These are phyloP conservation scores for Podospora comata DNA, from an alignment of 495 filamentous ascomycete genomes.

Conservation along the genomic window DNA sequence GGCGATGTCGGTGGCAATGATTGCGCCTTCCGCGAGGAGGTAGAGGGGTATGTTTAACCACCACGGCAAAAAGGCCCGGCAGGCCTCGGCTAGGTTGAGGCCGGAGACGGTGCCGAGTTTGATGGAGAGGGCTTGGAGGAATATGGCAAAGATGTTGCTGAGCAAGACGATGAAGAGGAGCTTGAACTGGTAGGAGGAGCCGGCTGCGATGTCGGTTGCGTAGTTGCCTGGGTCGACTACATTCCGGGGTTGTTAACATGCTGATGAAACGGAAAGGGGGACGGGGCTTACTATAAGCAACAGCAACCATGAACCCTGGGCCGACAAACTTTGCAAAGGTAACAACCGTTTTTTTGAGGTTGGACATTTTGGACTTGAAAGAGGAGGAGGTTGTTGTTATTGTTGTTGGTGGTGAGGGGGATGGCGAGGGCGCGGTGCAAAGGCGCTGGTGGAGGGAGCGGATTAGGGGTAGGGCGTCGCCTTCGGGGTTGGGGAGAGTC, in stretches of 20 bases:
- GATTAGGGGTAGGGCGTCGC: not conserved
- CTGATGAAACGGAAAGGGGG: not conserved
- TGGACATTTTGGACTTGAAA: slow-evolving; percentile 23
- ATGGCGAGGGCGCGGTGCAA: too few relatives aligned
- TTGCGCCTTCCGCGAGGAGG: slow-evolving; percentile 29
- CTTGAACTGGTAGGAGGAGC: slow-evolving; percentile 30
- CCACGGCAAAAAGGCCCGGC: slow-evolving; percentile 30
- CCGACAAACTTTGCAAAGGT: slow-evolving; percentile 78
- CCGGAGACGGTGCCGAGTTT: slow-evolving; percentile 36
- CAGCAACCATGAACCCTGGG: slow-evolving; percentile 80
- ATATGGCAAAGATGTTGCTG: slow-evolving; percentile 34
- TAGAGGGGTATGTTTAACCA: slow-evolving; percentile 34
- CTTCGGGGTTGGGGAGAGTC: not conserved
- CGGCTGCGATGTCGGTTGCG: slow-evolving; percentile 33
- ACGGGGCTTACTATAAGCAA: slow-evolving; percentile 52
- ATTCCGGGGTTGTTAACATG: not conserved
- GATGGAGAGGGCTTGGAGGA: slow-evolving; percentile 31
- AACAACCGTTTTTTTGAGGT: slow-evolving; percentile 37
- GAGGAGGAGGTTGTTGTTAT: not conserved
- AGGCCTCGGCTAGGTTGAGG: slow-evolving; percentile 30
- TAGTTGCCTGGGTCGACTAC: slow-evolving; percentile 37
- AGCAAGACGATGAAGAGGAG: slow-evolving; percentile 36
- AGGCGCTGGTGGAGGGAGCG: not conserved
- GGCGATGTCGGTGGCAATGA: slow-evolving; percentile 57
- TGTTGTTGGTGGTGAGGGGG: too few relatives aligned